Percentiles rank a stretch among this genome's conserved stretches.
Evolutionary conservation across 2,329 filamentous ascomycete genomes (phyloP).

Genomic region (Monilinia vaccinii-corymbosi): DNA sequence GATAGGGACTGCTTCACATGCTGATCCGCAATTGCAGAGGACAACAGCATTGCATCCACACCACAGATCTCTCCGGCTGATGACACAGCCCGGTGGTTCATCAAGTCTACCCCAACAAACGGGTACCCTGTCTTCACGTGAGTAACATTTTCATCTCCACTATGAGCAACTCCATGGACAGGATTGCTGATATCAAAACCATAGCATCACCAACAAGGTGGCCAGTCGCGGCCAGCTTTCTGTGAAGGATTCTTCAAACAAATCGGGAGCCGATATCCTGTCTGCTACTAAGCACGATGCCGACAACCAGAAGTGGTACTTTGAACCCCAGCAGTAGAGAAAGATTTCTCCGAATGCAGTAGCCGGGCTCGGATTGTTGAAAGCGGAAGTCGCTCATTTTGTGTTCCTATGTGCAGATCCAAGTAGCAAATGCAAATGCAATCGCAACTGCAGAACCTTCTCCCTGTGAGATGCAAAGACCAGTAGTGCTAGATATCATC

Average conservation of each 20-base stretch:
- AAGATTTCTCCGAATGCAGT: not conserved
- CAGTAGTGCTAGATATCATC: not conserved
- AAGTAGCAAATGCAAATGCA: not conserved
- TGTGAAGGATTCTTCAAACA: not conserved
- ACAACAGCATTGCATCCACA: not conserved
- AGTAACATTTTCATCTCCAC: not conserved
- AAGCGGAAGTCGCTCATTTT: not conserved
- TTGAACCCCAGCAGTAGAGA: not conserved
- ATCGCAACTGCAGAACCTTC: not conserved
- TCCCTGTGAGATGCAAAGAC: not conserved
- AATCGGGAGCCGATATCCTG: not conserved
- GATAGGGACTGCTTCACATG: not conserved
- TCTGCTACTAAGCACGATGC: not conserved
- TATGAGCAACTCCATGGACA: not conserved
- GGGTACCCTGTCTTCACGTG: not conserved
- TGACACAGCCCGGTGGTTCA: not conserved
- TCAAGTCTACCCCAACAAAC: not conserved
- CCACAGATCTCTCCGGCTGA: not conserved
- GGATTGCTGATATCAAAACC: not conserved
- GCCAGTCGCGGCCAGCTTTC: not conserved
- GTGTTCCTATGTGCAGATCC: not conserved
- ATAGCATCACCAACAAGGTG: not conserved
- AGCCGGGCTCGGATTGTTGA: not conserved
- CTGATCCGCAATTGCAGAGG: not conserved
- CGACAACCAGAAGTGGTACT: slow-evolving; percentile 5